Base-by-base conservation (phyloP, 1,284 basidiomycete genomes). In the Cerioporus squamosus region DNA sequence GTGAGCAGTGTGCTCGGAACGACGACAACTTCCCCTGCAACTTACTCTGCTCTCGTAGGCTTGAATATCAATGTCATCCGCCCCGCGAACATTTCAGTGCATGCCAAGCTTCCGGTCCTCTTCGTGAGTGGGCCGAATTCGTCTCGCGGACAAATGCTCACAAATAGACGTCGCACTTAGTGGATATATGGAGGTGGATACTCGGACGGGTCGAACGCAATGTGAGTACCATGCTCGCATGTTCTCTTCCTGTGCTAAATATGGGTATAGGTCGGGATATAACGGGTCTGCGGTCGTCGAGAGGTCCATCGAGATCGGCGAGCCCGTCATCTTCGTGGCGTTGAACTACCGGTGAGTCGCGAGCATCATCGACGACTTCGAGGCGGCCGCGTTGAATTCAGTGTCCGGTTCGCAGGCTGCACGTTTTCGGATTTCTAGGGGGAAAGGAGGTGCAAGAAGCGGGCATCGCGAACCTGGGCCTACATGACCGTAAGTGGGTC, bases 41-140 rank as follows among this genome's bases (percentile, higher is more conserved):
- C 33, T 36, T 1, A 36, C 2, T 36, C 12, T 9, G 5, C 12
- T 36, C 10, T 17, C 5, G 33, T 15, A 81, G 85, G 86, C 66
- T 70, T 88, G 38, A 80, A 77, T 1, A 64, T 87, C 60, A 87
- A 88, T 65, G 79, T 88, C 5, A 73, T 82, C 53, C 79, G 75
- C 36, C 81, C 85, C 12, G 69, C 76, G 2, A 71, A 67, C 20
- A 71, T 76, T 2, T 73, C 70, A 1, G 51, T 76, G 1, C 64
- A 60, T 0, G 75, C 75, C 1, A 80, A 80, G 45, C 70, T 85
- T 18, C 85, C 87, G 0, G 82, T 88, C 4, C 74, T 85, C 7
- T 77, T 79, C 31, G 83, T 84, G 66, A 53, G 77, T 45, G 6
- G 2, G 22, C 17, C 20, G 39, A 14, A 9, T 15, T 20, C 49